These are phyloP conservation scores for Candida orba DNA, from an alignment of 805 yeast species.

Conservation along the genomic window DNA sequence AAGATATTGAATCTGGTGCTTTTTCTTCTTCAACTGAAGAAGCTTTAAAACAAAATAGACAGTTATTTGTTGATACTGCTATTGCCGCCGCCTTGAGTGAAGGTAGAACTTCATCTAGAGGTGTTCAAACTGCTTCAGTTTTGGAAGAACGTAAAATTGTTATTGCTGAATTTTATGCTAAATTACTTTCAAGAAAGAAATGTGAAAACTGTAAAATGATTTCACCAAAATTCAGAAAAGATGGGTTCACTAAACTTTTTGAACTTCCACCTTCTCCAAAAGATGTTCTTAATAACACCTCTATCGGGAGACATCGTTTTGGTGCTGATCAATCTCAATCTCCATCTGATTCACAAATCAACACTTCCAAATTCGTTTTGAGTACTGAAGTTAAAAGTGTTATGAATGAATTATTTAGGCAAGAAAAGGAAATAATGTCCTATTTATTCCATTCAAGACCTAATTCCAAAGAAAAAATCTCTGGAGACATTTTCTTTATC, in stretches of 20 bases:
- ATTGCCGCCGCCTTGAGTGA: conserved; percentile 69
- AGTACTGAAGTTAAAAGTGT: conserved; percentile 83
- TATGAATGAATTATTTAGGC: conserved; percentile 64
- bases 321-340: too few species aligned
- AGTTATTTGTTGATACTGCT: conserved; percentile 53
- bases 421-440: conserved; percentile 62
- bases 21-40: background rate
- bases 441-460: conserved; percentile 83
- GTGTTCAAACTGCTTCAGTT: conserved; percentile 77
- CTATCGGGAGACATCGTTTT: conserved; percentile 45
- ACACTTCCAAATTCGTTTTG: conserved; percentile 64
- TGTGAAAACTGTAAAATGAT: conserved; percentile 96
- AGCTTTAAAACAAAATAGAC: conserved; percentile 44
- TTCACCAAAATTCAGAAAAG: conserved; percentile 91
- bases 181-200: conserved; percentile 66
- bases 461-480: conserved; percentile 35
- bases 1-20: background rate
- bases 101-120: conserved; percentile 61
- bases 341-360: too few species aligned
- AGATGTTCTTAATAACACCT: conserved; percentile 73
- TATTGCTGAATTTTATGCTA: conserved; percentile 69
- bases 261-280: conserved; percentile 81
- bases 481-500: conserved; percentile 79
- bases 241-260: conserved; percentile 87
- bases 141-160: conserved; percentile 77